Base-by-base conservation (phyloP, 1,284 basidiomycete species). In the Lentinus polychrous region DNA sequence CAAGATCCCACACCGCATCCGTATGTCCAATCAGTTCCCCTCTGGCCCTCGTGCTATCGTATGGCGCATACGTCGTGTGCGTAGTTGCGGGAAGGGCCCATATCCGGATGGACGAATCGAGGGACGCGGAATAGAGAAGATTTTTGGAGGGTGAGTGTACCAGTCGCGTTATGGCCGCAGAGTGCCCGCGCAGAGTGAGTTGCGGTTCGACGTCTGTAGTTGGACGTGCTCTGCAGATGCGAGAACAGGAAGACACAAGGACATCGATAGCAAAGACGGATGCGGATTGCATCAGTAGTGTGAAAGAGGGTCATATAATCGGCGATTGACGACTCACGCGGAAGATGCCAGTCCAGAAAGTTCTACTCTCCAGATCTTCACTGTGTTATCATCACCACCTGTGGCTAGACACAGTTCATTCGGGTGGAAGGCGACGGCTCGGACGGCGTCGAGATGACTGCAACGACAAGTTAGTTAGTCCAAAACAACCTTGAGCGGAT, bases 291-390 rank as follows among this genome's bases (percentile, higher is more conserved):
- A 37, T 27, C 39, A 38, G 53, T 50, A 33, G 43, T 52, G 49
- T 48, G 42, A 27, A 46, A 43, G 36, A 51, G 48, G 43, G 15
- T 20, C 23, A 46, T 24, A 47, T 35, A 54, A 47, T 38, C 55
- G 50, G 33, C 48, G 49, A 46, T 24, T n/a, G 45, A 45, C 32
- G 34, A 78, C 83, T 60, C 69, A 89, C 86, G 72, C 73, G 52
- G 83, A 80, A 39, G 86, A 84, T 15, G 85, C 77, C 49, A 91
- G 70, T 56, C 78, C 74, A 32, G 78, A 69, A 20, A 84, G 77
- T 56, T 91, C 88, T 71, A 93, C 78, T 53, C 88, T 77, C 95
- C 95, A 99, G 53, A 97, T 82, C 69, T 98, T 99, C 56, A 99
- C 86, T 11, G 93, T 95, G 64, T 82, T 90, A 64, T 99, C 96